Evolutionary conservation across 805 yeast genomes (phyloP).

Genomic region (Tetrapisispora namnaoensis): DNA sequence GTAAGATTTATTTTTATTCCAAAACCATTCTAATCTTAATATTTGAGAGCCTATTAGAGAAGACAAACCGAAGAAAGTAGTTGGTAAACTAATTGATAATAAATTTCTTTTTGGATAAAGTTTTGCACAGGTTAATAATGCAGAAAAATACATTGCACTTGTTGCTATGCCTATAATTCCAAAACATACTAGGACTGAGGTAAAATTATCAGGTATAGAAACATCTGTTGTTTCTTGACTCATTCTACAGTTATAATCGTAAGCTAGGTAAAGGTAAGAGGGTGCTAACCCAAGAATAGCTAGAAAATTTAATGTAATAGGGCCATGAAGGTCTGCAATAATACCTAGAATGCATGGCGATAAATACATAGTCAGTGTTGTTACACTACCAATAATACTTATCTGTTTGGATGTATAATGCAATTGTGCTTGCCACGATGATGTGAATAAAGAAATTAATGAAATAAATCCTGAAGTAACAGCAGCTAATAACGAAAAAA

Average conservation of each 20-base stretch:
- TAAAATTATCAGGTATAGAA: constrained; percentile 12
- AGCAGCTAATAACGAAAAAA: constrained; percentile 52
- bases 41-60: constrained; percentile 65
- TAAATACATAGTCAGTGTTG: constrained; percentile 74
- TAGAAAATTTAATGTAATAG: constrained; percentile 55
- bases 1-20: constrained; percentile 15
- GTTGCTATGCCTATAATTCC: constrained; percentile 61
- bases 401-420: constrained; percentile 56
- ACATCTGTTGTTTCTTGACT: constrained; percentile 11
- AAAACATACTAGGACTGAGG: constrained; percentile 40
- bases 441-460: constrained; percentile 70
- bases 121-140: constrained; percentile 72
- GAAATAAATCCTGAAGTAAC: constrained; percentile 74
- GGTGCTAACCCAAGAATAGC: constrained; percentile 56
- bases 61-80: constrained; percentile 77
- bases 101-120: constrained; percentile 71
- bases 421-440: constrained; percentile 49
- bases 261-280: constrained; percentile 45
- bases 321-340: constrained; percentile 78
- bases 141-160: constrained; percentile 59
- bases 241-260: constrained; percentile 27
- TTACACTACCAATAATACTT: constrained; percentile 64
- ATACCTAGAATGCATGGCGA: constrained; percentile 77
- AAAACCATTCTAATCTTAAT: constrained; percentile 36
- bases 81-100: constrained; percentile 79